phyloP scores from a whole-genome alignment of 2,329 filamentous ascomycete genomes.

The Cladosporium sphaerospermum region DNA sequence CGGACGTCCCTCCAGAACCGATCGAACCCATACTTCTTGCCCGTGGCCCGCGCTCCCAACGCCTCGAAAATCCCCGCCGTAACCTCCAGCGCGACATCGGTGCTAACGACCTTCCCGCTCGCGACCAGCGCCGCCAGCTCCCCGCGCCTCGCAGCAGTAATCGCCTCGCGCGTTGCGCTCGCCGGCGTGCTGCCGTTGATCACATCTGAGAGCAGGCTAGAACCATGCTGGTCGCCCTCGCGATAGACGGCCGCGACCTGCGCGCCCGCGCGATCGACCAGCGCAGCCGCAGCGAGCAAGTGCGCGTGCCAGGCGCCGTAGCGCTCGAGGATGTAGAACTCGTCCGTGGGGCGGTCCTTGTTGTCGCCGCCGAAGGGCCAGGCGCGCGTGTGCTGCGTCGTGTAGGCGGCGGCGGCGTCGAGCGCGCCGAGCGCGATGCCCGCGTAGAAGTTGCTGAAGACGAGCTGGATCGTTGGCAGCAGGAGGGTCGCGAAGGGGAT shows the following conservation, averaged over 20 bases:
- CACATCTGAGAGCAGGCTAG: slow-evolving; percentile 13
- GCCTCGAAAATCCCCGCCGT: slow-evolving; percentile 60
- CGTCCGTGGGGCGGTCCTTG: slow-evolving; percentile 54
- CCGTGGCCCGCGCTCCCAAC: slow-evolving; percentile 54
- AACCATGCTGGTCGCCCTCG: slow-evolving; percentile 25
- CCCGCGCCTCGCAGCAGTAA: slow-evolving; percentile 50
- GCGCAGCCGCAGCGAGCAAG: slow-evolving; percentile 52
- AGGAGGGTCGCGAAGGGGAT: slow-evolving; percentile 54
- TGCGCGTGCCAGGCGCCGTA: slow-evolving; percentile 61
- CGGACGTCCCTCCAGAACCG: slow-evolving; percentile 62
- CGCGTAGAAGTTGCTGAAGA: slow-evolving; percentile 62
- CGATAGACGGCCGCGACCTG: slow-evolving; percentile 45
- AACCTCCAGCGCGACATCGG: slow-evolving; percentile 53
- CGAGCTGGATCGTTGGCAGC: slow-evolving; percentile 57
- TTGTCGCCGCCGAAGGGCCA: slow-evolving; percentile 61
- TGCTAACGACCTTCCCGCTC: slow-evolving; percentile 57
- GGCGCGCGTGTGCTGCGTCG: slow-evolving; percentile 49
- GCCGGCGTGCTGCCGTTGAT: slow-evolving; percentile 21
- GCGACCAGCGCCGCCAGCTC: slow-evolving; percentile 59
- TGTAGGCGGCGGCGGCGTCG: slow-evolving; percentile 51
- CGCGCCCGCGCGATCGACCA: slow-evolving; percentile 51
- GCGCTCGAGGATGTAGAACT: slow-evolving; percentile 59
- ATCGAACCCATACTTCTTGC: slow-evolving; percentile 54
- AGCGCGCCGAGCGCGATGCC: slow-evolving; percentile 57
- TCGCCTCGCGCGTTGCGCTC: slow-evolving; percentile 30